Percentiles rank a stretch among this genome's conserved stretches.
Evolutionary conservation across 768 basidiomycete species (phyloP).

Genomic region (Hygrophoropsis aurantiaca): DNA sequence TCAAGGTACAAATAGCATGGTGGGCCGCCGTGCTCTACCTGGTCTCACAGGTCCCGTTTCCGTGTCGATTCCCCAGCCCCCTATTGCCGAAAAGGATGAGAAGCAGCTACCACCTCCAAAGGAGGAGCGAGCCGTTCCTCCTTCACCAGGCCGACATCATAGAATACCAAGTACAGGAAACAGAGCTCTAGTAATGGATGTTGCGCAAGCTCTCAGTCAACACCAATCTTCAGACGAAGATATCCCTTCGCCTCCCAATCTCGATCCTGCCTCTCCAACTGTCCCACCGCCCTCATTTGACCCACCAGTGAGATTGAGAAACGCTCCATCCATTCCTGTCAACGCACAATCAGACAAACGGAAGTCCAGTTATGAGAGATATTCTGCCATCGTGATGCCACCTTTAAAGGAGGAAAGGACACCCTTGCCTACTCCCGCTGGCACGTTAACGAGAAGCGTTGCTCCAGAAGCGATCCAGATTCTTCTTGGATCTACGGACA

Average conservation of each 20-base stretch:
- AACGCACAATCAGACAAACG: constrained; percentile 50
- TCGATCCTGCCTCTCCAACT: constrained; percentile 14
- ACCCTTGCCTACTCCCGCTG: constrained; percentile 52
- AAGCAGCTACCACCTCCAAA: constrained; percentile 9
- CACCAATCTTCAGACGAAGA: constrained; percentile 17
- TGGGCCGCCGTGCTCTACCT: constrained; percentile 43
- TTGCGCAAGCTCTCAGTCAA: constrained; percentile 61
- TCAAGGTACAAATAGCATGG: constrained; percentile 24
- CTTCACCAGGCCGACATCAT: constrained; percentile 42
- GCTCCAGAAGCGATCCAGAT: constrained; percentile 5
- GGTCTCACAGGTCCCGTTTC: constrained; percentile 29
- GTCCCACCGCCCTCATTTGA: constrained; percentile 14
- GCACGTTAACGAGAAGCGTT: constrained; percentile 45
- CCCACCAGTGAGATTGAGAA: neutral
- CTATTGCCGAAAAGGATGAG: constrained; percentile 15
- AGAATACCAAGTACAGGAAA: constrained; percentile 71
- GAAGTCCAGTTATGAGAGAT: constrained; percentile 67
- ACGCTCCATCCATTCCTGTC: constrained; percentile 11
- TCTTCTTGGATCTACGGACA: constrained; percentile 4
- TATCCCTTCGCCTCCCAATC: constrained; percentile 11
- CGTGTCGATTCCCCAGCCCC: neutral
- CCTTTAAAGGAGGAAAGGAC: constrained; percentile 69
- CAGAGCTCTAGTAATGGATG: constrained; percentile 75
- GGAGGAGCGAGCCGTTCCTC: constrained; percentile 15
- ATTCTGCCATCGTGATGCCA: constrained; percentile 61